These are phyloP conservation scores for Mycena capillaripes DNA, from an alignment of 768 basidiomycete species.

Conservation along the genomic window DNA sequence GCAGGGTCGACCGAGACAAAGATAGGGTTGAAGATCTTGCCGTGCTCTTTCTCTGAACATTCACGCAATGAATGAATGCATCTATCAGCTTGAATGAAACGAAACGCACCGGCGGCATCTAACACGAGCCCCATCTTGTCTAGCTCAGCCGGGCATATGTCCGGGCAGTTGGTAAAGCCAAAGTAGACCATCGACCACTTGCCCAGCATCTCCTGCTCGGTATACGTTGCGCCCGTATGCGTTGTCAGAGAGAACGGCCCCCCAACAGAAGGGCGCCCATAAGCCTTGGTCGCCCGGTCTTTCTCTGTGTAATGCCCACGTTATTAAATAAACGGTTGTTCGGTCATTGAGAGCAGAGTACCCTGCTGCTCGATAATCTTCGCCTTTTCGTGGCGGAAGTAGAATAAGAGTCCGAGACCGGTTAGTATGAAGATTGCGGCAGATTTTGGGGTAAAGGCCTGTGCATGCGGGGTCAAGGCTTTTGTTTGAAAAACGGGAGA, in stretches of 20 bases:
- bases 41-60: constrained; percentile 74
- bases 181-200: constrained; percentile 96
- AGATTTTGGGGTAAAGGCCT: constrained; percentile 95
- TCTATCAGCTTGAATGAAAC: background rate
- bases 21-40: constrained; percentile 84
- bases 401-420: constrained; percentile 86
- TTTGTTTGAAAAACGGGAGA: background rate
- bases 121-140: constrained; percentile 93
- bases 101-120: constrained; percentile 73
- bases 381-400: constrained; percentile 91
- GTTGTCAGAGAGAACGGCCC: constrained; percentile 88
- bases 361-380: constrained; percentile 83
- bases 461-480: constrained; percentile 18
- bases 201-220: constrained; percentile 86
- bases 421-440: constrained; percentile 88
- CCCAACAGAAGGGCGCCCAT: constrained; percentile 91
- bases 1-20: constrained; percentile 99
- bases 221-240: constrained; percentile 78
- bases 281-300: constrained; percentile 78
- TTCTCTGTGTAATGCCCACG: constrained; percentile 67
- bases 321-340: constrained; percentile 9
- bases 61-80: background rate
- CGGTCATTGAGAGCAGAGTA: constrained; percentile 44
- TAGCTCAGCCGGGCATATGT: constrained; percentile 98
- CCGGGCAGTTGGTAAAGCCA: constrained; percentile 99